A percentile compares a stretch with the other conserved stretches of the same genome.
phyloP scores from a whole-genome alignment of 2,329 filamentous ascomycete species.

The Fusarium robinianum region DNA sequence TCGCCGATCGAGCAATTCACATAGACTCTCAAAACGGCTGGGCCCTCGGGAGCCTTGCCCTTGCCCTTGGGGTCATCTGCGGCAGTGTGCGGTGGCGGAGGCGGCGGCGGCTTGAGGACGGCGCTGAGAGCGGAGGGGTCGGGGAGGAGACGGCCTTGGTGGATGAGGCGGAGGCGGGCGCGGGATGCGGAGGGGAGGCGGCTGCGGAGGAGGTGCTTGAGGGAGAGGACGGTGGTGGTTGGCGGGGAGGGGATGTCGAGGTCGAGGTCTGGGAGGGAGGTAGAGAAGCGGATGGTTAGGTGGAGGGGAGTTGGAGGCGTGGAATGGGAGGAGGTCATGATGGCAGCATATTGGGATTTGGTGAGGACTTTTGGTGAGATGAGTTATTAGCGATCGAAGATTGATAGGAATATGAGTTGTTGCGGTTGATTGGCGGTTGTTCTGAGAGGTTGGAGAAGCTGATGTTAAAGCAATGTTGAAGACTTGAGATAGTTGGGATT shows the following conservation, averaged over 20 bases:
- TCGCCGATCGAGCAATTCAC: conserved; percentile 93
- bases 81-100: conserved; percentile 54
- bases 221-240: conserved; percentile 72
- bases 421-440: neutral
- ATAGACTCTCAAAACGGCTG: conserved; percentile 68
- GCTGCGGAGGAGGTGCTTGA: conserved; percentile 81
- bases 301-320: conserved; percentile 57
- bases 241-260: conserved; percentile 73
- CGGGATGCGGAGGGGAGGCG: conserved; percentile 63
- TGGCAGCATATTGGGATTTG: conserved; percentile 36
- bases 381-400: conserved; percentile 1
- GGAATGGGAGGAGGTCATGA: conserved; percentile 34
- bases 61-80: conserved; percentile 41
- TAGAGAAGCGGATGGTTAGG: conserved; percentile 89
- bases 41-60: conserved; percentile 67
- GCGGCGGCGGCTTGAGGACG: conserved; percentile 68
- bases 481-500: neutral
- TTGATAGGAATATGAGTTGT: no score
- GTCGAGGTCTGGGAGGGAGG: conserved; percentile 79
- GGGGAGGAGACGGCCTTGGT: conserved; percentile 82
- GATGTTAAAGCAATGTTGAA: neutral
- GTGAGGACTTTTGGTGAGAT: neutral
- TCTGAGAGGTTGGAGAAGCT: neutral
- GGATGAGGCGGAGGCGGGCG: conserved; percentile 83
- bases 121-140: conserved; percentile 70